Conservation (phyloP, 164 flowering plant species). For the Dillenia turbinata region DNA sequence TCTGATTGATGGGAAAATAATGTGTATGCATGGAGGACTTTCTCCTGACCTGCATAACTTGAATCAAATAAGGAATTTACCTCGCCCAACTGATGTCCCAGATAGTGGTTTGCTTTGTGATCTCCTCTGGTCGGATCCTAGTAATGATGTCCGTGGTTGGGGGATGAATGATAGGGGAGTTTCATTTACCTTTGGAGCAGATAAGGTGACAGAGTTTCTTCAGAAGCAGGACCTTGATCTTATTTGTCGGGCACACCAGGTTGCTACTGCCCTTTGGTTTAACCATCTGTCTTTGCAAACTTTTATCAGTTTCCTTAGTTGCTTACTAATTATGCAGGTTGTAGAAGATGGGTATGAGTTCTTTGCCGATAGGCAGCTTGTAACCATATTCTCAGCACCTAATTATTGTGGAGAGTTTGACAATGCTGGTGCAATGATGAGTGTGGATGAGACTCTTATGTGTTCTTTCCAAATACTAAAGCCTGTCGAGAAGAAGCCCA, state of each 20-base stretch:
- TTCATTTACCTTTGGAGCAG: conserved; percentile 51
- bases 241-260: conserved; percentile 65
- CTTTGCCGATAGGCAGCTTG: conserved; percentile 67
- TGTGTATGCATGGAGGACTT: conserved; percentile 62
- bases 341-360: conserved; percentile 33
- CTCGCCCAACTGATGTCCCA: conserved; percentile 60
- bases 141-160: conserved; percentile 53
- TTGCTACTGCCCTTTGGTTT: conserved; percentile 6
- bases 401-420: conserved; percentile 89
- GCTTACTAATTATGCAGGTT: conserved; percentile 15
- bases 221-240: conserved; percentile 52
- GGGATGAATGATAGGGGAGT: conserved; percentile 69
- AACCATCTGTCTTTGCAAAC: not conserved
- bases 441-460: conserved; percentile 84
- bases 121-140: conserved; percentile 63
- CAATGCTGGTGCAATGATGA: conserved; percentile 95
- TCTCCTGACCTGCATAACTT: conserved; percentile 47
- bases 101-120: conserved; percentile 58
- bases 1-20: conserved; percentile 49
- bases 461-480: conserved; percentile 62
- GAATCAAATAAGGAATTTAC: conserved; percentile 44
- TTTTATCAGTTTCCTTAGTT: not conserved
- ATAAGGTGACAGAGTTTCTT: conserved; percentile 44
- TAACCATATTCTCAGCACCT: conserved; percentile 88
- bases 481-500: conserved; percentile 22